Evolutionary conservation across 306 rosid genomes (phyloP).

Genomic region (Betula pendula): DNA sequence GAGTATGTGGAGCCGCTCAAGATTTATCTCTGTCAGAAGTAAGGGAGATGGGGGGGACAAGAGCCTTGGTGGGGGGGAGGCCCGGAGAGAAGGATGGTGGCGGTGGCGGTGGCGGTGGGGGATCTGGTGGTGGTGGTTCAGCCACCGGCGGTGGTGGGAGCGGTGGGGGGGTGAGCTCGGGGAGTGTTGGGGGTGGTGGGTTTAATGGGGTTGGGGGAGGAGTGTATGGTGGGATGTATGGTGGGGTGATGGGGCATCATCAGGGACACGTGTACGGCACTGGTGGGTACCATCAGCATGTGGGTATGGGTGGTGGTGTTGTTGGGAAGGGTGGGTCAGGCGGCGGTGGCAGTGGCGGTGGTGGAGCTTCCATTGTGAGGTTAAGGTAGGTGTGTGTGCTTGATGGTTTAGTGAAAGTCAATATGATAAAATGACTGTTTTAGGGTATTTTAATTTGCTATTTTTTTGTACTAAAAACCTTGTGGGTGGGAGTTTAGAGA

Average conservation of each 20-base stretch:
- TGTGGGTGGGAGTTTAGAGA: neutral
- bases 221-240: slow-evolving; percentile 55
- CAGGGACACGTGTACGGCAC: slow-evolving; percentile 52
- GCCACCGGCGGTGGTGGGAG: slow-evolving; percentile 28
- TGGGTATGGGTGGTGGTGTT: slow-evolving; percentile 11
- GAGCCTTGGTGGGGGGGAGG: slow-evolving; percentile 39
- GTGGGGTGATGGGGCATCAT: slow-evolving; percentile 45
- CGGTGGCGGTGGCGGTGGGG: slow-evolving; percentile 26
- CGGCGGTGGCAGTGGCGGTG: slow-evolving; percentile 18
- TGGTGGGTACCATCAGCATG: slow-evolving; percentile 52
- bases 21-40: slow-evolving; percentile 60
- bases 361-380: slow-evolving; percentile 34
- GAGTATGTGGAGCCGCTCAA: slow-evolving; percentile 66
- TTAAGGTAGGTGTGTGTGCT: slow-evolving; percentile 32
- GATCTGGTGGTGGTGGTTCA: slow-evolving; percentile 29
- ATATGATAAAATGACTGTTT: neutral
- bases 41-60: slow-evolving; percentile 71
- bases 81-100: slow-evolving; percentile 45
- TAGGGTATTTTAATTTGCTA: neutral
- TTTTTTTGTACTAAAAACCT: neutral
- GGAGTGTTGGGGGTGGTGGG: slow-evolving; percentile 23
- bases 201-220: slow-evolving; percentile 47
- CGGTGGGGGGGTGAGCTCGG: slow-evolving; percentile 28
- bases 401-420: neutral
- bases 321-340: slow-evolving; percentile 26